These are phyloP conservation scores for Colletotrichum cordylinicola DNA, from an alignment of 2,329 filamentous ascomycete species.

Conservation along the genomic window DNA sequence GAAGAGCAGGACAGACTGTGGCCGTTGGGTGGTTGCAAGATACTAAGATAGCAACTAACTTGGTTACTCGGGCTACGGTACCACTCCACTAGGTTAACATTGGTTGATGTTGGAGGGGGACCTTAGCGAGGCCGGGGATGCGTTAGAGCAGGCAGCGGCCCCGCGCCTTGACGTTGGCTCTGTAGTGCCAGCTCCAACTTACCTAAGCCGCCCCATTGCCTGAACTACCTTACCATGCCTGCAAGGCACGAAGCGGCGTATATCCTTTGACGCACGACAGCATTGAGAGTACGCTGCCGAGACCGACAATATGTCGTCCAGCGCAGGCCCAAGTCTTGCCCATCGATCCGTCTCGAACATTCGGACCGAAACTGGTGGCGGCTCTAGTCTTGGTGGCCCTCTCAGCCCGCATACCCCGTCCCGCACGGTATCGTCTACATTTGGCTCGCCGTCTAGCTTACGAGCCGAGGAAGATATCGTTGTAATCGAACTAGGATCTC, in stretches of 20 bases:
- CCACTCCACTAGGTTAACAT: not conserved
- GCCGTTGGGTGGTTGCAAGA: not conserved
- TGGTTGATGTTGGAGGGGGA: not conserved
- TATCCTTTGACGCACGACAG: not conserved
- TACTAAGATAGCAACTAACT: not conserved
- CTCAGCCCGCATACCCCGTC: conserved; percentile 67
- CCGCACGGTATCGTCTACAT: conserved; percentile 57
- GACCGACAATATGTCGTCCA: conserved; percentile 35
- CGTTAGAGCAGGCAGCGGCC: not conserved
- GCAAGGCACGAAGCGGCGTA: not conserved
- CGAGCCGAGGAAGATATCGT: conserved; percentile 83
- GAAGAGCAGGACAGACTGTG: not conserved
- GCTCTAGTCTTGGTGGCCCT: conserved; percentile 33
- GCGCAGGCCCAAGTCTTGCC: conserved; percentile 49
- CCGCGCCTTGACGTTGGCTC: not conserved
- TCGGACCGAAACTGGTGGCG: conserved; percentile 45
- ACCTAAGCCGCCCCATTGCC: not conserved
- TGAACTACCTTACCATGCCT: not conserved
- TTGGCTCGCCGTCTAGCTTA: conserved; percentile 65
- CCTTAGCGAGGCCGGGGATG: not conserved
- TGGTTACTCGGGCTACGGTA: not conserved
- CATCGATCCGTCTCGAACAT: conserved; percentile 67
- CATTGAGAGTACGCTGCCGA: not conserved
- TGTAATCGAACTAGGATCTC: conserved; percentile 82
- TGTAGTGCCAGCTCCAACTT: not conserved